Percentiles rank a stretch among this genome's conserved stretches.
phyloP scores from a whole-genome alignment of 129 eudicot species.

The Chrysanthemum makinoi region DNA sequence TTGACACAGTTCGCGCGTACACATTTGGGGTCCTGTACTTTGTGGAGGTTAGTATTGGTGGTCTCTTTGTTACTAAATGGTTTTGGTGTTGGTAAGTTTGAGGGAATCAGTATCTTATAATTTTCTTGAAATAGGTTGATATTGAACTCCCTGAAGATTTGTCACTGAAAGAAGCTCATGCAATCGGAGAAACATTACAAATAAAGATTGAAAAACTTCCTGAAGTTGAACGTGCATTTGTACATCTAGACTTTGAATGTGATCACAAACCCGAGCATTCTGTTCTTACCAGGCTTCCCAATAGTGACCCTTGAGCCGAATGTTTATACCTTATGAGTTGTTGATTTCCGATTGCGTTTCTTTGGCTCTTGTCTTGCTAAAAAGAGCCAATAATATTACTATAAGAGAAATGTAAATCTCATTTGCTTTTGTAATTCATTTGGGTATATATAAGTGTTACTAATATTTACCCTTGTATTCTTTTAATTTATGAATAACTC shows the following conservation, averaged over 20 bases:
- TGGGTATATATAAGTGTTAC: neutral
- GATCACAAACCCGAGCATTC: slow-evolving; percentile 91
- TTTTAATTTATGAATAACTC: too few relatives aligned
- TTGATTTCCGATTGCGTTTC: neutral
- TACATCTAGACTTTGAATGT: slow-evolving; percentile 86
- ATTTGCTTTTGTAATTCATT: slow-evolving; percentile 1
- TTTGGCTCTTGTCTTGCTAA: neutral
- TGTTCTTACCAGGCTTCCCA: slow-evolving; percentile 70
- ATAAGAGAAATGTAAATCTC: slow-evolving; percentile 9
- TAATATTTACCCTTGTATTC: neutral
- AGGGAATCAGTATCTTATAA: too few relatives aligned
- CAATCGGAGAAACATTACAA: slow-evolving; percentile 75
- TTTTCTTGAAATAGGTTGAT: too few relatives aligned
- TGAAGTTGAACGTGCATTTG: slow-evolving; percentile 90
- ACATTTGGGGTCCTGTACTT: slow-evolving; percentile 86
- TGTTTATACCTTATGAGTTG: neutral
- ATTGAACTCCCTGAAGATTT: slow-evolving; percentile 86
- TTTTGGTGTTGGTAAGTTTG: too few relatives aligned
- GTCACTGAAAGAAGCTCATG: slow-evolving; percentile 81
- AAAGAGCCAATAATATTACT: neutral
- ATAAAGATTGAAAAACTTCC: slow-evolving; percentile 72
- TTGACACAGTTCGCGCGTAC: slow-evolving; percentile 92
- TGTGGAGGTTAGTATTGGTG: slow-evolving; percentile 63
- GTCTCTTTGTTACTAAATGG: too few relatives aligned
- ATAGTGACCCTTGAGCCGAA: slow-evolving; percentile 49